phyloP scores from a whole-genome alignment of 2,329 filamentous ascomycete species.

The Sarocladium oryzae region DNA sequence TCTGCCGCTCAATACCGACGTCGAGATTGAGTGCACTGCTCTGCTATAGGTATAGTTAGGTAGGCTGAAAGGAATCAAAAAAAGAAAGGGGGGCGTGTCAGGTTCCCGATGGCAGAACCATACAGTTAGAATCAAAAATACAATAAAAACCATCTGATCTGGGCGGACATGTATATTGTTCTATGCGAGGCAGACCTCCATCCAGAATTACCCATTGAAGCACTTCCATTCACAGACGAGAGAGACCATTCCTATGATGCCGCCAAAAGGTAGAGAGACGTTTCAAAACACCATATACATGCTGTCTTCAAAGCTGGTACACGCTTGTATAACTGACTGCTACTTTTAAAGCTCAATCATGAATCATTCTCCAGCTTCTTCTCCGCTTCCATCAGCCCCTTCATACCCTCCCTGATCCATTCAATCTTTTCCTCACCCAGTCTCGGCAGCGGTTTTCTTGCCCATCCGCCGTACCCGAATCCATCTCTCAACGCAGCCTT shows the following conservation, averaged over 20 bases:
- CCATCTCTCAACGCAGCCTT: conserved; percentile 63
- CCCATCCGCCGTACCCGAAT: conserved; percentile 58
- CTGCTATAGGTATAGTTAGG: conserved; percentile 3
- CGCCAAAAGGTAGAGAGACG: too few species aligned
- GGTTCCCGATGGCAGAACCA: too few species aligned
- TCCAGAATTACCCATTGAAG: too few species aligned
- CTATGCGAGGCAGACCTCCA: too few species aligned
- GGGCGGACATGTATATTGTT: too few species aligned
- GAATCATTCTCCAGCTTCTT: conserved; percentile 12
- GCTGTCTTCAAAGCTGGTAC: too few species aligned
- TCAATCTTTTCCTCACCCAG: conserved; percentile 12
- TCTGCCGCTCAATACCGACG: conserved; percentile 25
- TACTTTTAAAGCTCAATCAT: conserved; percentile 2
- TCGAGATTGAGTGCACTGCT: conserved; percentile 27
- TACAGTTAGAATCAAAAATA: too few species aligned
- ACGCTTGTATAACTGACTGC: too few species aligned
- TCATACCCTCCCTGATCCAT: conserved; percentile 15
- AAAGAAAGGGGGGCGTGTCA: not conserved
- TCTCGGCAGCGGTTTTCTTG: conserved; percentile 22
- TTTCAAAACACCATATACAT: too few species aligned
- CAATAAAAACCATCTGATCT: too few species aligned
- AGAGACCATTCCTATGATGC: too few species aligned
- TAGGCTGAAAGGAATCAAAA: not conserved
- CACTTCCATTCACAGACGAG: too few species aligned
- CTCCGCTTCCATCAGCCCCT: conserved; percentile 17